phyloP scores from a whole-genome alignment of 179 eudicot genomes.

The Heliamphora pulchella region DNA sequence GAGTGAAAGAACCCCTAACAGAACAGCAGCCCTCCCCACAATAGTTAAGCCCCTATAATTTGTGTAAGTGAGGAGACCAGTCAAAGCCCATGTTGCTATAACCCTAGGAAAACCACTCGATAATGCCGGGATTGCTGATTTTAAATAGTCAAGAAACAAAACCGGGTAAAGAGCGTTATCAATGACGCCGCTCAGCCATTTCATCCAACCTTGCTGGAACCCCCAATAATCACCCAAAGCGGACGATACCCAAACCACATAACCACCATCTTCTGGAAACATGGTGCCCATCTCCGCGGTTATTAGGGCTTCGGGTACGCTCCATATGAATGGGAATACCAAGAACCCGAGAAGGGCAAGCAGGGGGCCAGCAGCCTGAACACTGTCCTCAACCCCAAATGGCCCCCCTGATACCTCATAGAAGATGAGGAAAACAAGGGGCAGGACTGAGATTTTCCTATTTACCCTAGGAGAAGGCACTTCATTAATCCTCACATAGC shows the following conservation, averaged over 20 bases:
- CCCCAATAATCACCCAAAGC: constrained; percentile 25
- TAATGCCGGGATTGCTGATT: constrained; percentile 19
- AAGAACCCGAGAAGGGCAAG: constrained; percentile 22
- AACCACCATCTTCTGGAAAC: constrained; percentile 27
- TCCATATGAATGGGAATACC: constrained; percentile 22
- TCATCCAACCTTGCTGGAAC: constrained; percentile 27
- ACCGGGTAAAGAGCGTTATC: constrained; percentile 26
- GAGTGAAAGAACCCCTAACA: constrained; percentile 20
- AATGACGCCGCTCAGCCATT: constrained; percentile 27
- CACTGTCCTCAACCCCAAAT: constrained; percentile 25
- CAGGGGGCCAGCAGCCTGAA: constrained; percentile 22
- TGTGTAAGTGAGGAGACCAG: constrained; percentile 18
- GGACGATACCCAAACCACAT: constrained; percentile 27
- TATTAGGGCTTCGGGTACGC: constrained; percentile 25
- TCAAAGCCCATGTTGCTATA: constrained; percentile 14
- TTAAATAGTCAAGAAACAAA: constrained; percentile 21
- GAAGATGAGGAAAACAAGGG: constrained; percentile 27
- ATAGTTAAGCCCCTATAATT: constrained; percentile 24
- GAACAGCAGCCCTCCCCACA: constrained; percentile 21
- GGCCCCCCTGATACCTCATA: constrained; percentile 25
- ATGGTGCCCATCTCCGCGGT: constrained; percentile 30
- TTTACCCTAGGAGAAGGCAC: constrained; percentile 16
- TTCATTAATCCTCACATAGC: constrained; percentile 12
- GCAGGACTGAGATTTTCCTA: constrained; percentile 20
- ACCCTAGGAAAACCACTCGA: constrained; percentile 16